Evolutionary conservation across 495 filamentous ascomycete genomes (phyloP), one percentile per base, ranked within the genome.

Genomic region (Aspergillus biplanus): DNA sequence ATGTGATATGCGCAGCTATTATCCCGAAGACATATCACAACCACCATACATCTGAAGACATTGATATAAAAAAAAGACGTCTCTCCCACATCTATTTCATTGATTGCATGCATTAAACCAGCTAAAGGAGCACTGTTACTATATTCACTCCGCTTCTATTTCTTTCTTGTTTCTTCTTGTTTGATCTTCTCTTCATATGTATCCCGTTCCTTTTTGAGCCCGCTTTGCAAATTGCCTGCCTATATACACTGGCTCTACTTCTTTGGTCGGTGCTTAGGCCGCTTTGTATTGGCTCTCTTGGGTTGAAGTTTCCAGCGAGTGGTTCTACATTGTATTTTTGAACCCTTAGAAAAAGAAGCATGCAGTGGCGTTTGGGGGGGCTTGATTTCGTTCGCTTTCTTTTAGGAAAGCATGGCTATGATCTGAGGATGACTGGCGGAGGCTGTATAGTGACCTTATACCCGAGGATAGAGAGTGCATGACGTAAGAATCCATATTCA

Each of bases 101-200:
- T 27, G 39, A 11, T 44, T n/a, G 7, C 39, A 44, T 44, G 39
- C 39, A 44, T 44, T n/a, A 27, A 11, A 44, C 3, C n/a, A 1
- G 12, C 39, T 44, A 5, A 44, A 44, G 4, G 39, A 9, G 48
- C 33, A n/a, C 18, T 21, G 31, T 39, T n/a, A n/a, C 7, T 33
- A 32, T 53, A 55, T 58, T 47, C 37, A 13, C 33, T 16, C 2
- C 21, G 21, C 21, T 27, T 27, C 21, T 27, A 27, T 48, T 33
- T 55, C 13, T 48, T 55, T 55, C 16, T 55, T 62, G 32, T 54
- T 61, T 34, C 35, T 7, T 44, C 54, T 54, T 53, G 37, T 33
- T 34, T 47, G 21, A 27, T 27, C 1, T 27, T 27, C 21, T 2
- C 21, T 27, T 27, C 21, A 27, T 44, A 44, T 44, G 4, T 44